Conservation (phyloP, 495 filamentous ascomycete species). For the Saxophila tyrrhenica region DNA sequence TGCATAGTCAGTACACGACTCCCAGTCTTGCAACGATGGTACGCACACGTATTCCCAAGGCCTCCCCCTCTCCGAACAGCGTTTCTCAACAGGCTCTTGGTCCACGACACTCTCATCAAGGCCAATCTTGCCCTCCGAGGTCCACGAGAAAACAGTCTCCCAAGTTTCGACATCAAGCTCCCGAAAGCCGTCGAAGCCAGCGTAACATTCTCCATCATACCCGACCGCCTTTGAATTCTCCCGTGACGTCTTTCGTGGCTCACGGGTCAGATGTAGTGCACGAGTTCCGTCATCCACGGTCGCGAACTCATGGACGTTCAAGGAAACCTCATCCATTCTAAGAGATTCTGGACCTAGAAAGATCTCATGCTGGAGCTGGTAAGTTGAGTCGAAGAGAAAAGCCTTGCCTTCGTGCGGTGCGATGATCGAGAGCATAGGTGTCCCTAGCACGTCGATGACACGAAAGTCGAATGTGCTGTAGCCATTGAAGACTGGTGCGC, state of each 20-base stretch:
- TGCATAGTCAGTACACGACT: no score
- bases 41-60: no score
- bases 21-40: no score
- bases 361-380: no score
- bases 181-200: background rate
- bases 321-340: background rate
- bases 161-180: background rate
- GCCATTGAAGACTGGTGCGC: background rate
- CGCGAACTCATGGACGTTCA: background rate
- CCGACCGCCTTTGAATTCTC: background rate
- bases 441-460: background rate
- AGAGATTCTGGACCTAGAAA: background rate
- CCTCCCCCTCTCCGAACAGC: background rate
- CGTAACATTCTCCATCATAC: background rate
- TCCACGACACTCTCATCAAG: background rate
- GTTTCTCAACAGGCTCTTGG: background rate
- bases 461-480: constrained; percentile 1
- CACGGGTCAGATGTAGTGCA: background rate
- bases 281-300: background rate
- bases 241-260: background rate
- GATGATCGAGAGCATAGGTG: background rate
- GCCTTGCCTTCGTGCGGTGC: background rate
- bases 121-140: background rate
- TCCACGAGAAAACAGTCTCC: background rate
- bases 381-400: background rate